A percentile compares a stretch with the other conserved stretches of the same genome.
Evolutionary conservation across 345 rosid genomes (phyloP).

Genomic region (Ricinus communis): DNA sequence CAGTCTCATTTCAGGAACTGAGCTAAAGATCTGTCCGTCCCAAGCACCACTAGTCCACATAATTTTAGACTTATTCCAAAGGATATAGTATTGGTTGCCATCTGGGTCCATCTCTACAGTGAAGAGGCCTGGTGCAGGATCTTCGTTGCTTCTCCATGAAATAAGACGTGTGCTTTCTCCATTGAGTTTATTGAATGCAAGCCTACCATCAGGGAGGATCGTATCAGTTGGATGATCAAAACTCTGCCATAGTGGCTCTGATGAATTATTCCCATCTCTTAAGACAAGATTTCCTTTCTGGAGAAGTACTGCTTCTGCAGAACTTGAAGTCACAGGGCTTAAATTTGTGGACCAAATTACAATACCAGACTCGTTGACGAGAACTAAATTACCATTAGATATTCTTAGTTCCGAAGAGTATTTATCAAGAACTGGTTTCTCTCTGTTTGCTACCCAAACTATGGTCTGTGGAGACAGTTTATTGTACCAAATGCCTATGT

Average conservation of each 20-base stretch:
- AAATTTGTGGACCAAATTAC: conserved; percentile 25
- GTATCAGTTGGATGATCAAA: conserved; percentile 31
- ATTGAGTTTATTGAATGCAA: conserved; percentile 24
- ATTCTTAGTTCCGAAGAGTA: conserved; percentile 14
- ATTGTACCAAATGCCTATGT: conserved; percentile 35
- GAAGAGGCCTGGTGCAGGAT: conserved; percentile 35
- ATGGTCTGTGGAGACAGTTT: conserved; percentile 3
- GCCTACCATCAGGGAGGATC: conserved; percentile 24
- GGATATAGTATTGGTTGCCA: conserved; percentile 13
- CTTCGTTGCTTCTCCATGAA: conserved; percentile 26
- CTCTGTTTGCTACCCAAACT: conserved; percentile 37
- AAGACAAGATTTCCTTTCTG: conserved; percentile 31
- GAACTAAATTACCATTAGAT: conserved; percentile 27
- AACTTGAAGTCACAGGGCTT: conserved; percentile 1
- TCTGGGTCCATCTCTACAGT: conserved; percentile 13
- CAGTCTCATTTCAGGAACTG: conserved; percentile 30
- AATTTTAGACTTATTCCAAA: conserved; percentile 6
- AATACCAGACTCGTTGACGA: conserved; percentile 12
- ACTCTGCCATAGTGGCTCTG: conserved; percentile 26
- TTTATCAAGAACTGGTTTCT: conserved; percentile 13
- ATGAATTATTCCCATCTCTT: conserved; percentile 6
- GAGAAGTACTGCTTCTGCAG: conserved; percentile 24
- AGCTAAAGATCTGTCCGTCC: conserved; percentile 17
- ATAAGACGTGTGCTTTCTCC: background rate
- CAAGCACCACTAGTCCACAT: conserved; percentile 24